Percentiles rank a stretch among this genome's conserved stretches.
These are phyloP conservation scores for Curvularia sp. DNA, from an alignment of 2,329 filamentous ascomycete genomes.

Conservation along the genomic window DNA sequence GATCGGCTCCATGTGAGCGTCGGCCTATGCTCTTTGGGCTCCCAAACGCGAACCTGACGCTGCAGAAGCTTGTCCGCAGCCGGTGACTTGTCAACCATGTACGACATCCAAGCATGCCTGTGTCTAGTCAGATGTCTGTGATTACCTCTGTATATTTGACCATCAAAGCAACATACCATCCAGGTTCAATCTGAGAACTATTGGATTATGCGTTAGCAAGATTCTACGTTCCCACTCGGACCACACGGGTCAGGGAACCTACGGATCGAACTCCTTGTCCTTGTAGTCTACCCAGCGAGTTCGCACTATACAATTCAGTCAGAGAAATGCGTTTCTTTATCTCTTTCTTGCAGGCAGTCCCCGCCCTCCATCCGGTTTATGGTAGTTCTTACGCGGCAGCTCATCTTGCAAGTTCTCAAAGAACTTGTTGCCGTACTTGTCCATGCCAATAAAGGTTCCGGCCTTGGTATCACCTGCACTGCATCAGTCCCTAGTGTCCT, in stretches of 20 bases:
- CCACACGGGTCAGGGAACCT: constrained; percentile 45
- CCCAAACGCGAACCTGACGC: constrained; percentile 74
- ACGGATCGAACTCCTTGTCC: constrained; percentile 82
- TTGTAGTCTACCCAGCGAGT: constrained; percentile 99
- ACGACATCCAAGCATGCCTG: constrained; percentile 96
- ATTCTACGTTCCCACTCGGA: neutral
- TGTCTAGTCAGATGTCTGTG: constrained; percentile 6
- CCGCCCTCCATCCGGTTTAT: neutral
- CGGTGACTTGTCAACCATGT: constrained; percentile 87
- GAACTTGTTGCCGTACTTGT: constrained; percentile 96
- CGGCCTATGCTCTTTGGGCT: constrained; percentile 73
- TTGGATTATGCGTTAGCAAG: constrained; percentile 48
- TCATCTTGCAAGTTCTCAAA: constrained; percentile 92
- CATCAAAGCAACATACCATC: constrained; percentile 65
- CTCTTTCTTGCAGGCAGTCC: neutral
- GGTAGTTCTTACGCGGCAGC: constrained; percentile 74
- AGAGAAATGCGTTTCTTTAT: neutral
- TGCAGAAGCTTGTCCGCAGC: constrained; percentile 75
- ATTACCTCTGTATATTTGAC: neutral
- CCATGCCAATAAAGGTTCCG: constrained; percentile 81
- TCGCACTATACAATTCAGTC: constrained; percentile 70
- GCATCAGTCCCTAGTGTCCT: constrained; percentile 35
- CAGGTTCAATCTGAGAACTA: constrained; percentile 85
- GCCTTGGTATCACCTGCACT: constrained; percentile 90
- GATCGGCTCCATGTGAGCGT: constrained; percentile 78